phyloP scores from a whole-genome alignment of 2,329 filamentous ascomycete genomes.

The Chaetothyriales sp. region DNA sequence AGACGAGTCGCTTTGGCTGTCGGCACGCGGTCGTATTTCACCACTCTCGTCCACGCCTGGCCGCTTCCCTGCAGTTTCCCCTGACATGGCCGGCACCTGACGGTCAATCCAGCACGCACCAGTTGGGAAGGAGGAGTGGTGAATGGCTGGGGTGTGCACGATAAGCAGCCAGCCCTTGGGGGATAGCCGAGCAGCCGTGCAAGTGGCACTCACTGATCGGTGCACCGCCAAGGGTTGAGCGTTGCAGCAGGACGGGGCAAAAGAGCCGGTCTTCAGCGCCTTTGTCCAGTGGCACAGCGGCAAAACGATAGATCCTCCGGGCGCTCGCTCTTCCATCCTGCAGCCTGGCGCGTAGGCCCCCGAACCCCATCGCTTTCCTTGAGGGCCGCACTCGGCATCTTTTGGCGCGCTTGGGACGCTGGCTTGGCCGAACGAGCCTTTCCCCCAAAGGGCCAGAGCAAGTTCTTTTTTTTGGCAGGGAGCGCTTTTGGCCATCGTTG shows the following conservation, averaged over 20 bases:
- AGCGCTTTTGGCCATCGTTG: not conserved
- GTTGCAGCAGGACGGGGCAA: not conserved
- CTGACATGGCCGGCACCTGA: not conserved
- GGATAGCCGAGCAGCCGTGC: not conserved
- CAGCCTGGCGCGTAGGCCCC: not conserved
- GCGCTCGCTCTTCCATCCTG: not conserved
- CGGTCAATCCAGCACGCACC: no score
- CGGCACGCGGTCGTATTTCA: not conserved
- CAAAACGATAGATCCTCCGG: not conserved
- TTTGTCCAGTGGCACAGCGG: not conserved
- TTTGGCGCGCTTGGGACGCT: not conserved
- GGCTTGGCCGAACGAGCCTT: not conserved
- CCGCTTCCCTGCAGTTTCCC: not conserved
- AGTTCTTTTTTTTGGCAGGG: no score
- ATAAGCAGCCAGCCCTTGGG: not conserved
- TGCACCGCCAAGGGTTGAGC: not conserved
- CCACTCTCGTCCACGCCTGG: not conserved
- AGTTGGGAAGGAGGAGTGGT: not conserved
- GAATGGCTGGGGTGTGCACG: not conserved
- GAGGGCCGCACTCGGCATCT: not conserved
- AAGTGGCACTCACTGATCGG: no score
- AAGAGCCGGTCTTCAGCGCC: not conserved
- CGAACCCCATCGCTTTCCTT: not conserved
- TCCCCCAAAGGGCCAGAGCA: not conserved
- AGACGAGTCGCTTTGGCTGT: not conserved